phyloP scores from a whole-genome alignment of 371 early-diverging fungal species.

The Mucor irregularis region DNA sequence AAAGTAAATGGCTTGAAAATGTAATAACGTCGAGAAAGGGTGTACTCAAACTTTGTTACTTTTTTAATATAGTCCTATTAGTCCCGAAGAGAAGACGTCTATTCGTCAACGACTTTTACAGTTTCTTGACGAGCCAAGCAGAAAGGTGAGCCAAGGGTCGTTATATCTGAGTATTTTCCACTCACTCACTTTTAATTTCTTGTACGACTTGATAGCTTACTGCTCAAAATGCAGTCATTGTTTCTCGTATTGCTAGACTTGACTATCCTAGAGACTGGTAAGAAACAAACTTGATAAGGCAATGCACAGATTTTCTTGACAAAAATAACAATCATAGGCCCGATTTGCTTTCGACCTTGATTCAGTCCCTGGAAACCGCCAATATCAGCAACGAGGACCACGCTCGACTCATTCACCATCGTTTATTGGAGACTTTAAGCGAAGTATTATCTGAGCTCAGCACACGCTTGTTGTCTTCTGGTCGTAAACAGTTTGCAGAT shows the following conservation, averaged over 20 bases:
- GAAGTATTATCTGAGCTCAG: conserved; percentile 80
- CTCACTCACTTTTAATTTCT: neutral
- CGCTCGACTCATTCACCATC: conserved; percentile 59
- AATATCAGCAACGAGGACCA: conserved; percentile 34
- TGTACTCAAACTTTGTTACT: conserved; percentile 1
- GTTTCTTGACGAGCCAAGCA: conserved; percentile 67
- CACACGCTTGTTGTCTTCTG: conserved; percentile 69
- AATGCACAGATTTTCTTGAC: too few relatives aligned
- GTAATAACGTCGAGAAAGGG: conserved; percentile 13
- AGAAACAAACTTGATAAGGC: too few relatives aligned
- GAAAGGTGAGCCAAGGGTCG: conserved; percentile 47
- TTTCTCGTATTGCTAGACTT: conserved; percentile 75
- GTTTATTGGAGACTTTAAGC: conserved; percentile 75
- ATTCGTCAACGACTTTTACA: conserved; percentile 63
- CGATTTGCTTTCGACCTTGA: conserved; percentile 62
- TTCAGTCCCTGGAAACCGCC: conserved; percentile 63
- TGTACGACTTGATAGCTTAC: conserved; percentile 58
- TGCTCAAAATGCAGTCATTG: conserved; percentile 71
- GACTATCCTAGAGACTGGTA: conserved; percentile 81
- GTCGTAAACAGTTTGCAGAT: conserved; percentile 66
- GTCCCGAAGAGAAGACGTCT: conserved; percentile 64
- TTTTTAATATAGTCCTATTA: conserved; percentile 72
- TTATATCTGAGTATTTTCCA: neutral
- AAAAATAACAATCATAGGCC: conserved; percentile 48
- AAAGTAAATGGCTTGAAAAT: conserved; percentile 43